A percentile compares a stretch with the other conserved stretches of the same genome.
Conservation (phyloP, 2,329 filamentous ascomycete species). For the Torrubiella hemipterigena region DNA sequence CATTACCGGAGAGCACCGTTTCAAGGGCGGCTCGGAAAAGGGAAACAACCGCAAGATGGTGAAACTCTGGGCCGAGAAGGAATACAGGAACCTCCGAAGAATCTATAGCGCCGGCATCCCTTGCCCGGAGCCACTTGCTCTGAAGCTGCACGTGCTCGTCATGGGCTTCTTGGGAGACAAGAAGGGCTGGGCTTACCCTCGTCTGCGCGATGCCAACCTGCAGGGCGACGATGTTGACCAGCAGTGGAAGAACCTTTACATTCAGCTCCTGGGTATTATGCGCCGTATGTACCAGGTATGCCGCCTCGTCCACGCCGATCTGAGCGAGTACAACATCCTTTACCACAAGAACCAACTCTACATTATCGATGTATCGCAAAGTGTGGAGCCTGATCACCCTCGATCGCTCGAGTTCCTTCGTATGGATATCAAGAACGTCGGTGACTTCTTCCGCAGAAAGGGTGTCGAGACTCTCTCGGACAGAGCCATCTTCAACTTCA, state of each 20-base stretch:
- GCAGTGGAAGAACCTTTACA: conserved; percentile 68
- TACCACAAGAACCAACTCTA: conserved; percentile 75
- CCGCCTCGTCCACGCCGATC: conserved; percentile 83
- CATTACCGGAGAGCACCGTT: conserved; percentile 87
- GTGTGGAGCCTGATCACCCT: conserved; percentile 93
- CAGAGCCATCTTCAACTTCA: conserved; percentile 71
- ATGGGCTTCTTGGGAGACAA: conserved; percentile 88
- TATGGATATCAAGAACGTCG: conserved; percentile 97
- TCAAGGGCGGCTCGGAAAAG: conserved; percentile 85
- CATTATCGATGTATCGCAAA: conserved; percentile 96
- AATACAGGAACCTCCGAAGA: conserved; percentile 84
- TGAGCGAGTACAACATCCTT: conserved; percentile 96
- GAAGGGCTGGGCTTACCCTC: conserved; percentile 78
- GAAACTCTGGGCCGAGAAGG: conserved; percentile 97
- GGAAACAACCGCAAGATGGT: conserved; percentile 95
- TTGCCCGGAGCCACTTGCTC: conserved; percentile 76
- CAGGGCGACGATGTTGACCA: conserved; percentile 53
- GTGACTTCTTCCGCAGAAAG: conserved; percentile 81
- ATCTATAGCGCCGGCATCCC: conserved; percentile 77
- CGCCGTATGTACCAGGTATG: conserved; percentile 87
- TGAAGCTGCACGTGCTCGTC: conserved; percentile 88
- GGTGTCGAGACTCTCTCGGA: conserved; percentile 74
- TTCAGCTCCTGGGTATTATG: conserved; percentile 80
- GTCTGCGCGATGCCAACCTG: conserved; percentile 77
- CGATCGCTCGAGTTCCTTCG: conserved; percentile 84